Conservation (phyloP, 768 basidiomycete species). For the Mycena latifolia region DNA sequence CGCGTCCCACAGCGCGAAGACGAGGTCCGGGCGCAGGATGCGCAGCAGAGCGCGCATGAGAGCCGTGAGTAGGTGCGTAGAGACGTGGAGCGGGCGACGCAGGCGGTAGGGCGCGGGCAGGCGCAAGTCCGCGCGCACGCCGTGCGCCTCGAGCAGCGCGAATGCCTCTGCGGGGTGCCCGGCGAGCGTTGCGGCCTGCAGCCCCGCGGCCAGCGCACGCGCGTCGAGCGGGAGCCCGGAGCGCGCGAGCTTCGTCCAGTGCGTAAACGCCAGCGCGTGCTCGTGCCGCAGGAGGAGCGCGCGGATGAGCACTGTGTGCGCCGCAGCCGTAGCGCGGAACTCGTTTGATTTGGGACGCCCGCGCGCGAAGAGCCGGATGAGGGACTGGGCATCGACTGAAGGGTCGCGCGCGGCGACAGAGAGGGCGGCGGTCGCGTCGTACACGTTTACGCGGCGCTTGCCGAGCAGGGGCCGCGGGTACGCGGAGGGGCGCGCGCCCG, state of each 20-base stretch:
- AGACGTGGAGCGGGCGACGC: constrained; percentile 28
- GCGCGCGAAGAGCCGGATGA: constrained; percentile 55
- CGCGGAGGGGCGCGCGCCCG: constrained; percentile 17
- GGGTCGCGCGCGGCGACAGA: constrained; percentile 58
- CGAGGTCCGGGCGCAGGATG: constrained; percentile 69
- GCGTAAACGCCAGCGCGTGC: constrained; percentile 51
- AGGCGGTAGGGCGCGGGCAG: constrained; percentile 18
- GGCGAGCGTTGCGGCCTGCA: constrained; percentile 60
- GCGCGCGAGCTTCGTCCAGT: constrained; percentile 57
- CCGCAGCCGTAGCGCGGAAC: constrained; percentile 56
- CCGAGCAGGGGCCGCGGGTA: constrained; percentile 26
- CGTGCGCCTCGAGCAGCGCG: constrained; percentile 59
- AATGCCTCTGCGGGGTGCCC: constrained; percentile 63
- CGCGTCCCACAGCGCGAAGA: constrained; percentile 78
- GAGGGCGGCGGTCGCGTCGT: constrained; percentile 62
- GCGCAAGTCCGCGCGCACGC: constrained; percentile 36
- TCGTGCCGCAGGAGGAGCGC: constrained; percentile 62
- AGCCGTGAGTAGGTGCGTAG: no score
- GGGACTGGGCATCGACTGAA: constrained; percentile 42
- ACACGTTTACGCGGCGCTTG: constrained; percentile 52
- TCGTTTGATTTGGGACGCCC: constrained; percentile 38
- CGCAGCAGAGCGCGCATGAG: no score
- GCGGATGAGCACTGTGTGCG: constrained; percentile 67
- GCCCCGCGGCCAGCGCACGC: constrained; percentile 61
- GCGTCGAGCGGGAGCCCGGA: constrained; percentile 56